A percentile compares a stretch with the other conserved stretches of the same genome.
These are phyloP conservation scores for Rhodotorula diobovata DNA, from an alignment of 768 basidiomycete genomes.

Conservation along the genomic window DNA sequence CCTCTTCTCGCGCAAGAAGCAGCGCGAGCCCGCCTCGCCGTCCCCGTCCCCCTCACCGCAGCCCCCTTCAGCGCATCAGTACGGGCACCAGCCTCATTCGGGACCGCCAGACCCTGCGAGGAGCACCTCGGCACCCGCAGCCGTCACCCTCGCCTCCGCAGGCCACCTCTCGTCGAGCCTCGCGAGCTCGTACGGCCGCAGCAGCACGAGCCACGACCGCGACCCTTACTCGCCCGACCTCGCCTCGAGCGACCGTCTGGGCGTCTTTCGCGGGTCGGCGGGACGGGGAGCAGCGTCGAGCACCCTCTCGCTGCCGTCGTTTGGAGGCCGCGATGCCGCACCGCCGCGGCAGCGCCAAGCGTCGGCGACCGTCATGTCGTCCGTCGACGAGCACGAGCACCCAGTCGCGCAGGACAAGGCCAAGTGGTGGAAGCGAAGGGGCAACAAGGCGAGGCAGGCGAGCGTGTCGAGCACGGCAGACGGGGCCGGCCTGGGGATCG, in stretches of 20 bases:
- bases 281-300: neutral
- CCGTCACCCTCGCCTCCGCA: neutral
- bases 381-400: neutral
- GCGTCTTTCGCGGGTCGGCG: neutral
- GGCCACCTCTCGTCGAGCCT: neutral
- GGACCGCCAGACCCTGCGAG: too few species aligned
- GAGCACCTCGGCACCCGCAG: too few species aligned
- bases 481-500: neutral
- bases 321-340: neutral
- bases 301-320: slow-evolving; percentile 20
- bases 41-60: neutral
- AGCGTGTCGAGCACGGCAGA: slow-evolving; percentile 14
- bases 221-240: neutral
- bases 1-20: slow-evolving; percentile 24
- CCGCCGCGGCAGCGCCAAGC: neutral
- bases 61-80: neutral
- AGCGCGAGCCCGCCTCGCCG: slow-evolving; percentile 19
- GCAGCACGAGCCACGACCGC: neutral
- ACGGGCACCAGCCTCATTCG: neutral
- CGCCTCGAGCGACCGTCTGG: slow-evolving; percentile 4
- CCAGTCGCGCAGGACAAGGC: neutral
- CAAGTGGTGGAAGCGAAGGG: slow-evolving; percentile 21
- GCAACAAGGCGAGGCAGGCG: slow-evolving; percentile 12
- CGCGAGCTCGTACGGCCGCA: too few species aligned
- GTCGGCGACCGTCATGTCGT: neutral